Base-by-base conservation (phyloP, 257 asterid species). In the Penstemon barbatus region DNA sequence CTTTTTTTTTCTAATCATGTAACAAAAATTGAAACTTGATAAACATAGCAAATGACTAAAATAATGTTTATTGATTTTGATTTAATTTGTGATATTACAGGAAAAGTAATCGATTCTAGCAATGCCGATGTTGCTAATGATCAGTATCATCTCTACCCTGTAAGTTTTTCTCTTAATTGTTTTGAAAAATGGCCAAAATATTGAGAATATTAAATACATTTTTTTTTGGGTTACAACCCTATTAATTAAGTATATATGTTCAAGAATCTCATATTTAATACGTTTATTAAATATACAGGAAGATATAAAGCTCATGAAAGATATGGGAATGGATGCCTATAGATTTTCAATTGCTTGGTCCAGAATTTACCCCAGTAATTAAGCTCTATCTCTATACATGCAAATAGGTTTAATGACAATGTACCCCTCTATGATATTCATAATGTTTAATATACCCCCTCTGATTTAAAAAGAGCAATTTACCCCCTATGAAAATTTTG, bases 311-410 rank as follows among this genome's bases (percentile, higher is more conserved):
- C 81, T 84, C 37, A 87, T 93, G 92, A 93, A 90, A 79, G 85
- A 79, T 50, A 78, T 90, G 91, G 99, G 99, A 65, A 80, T 93
- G 92, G 97, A 93, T 90, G 97, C 96, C 60, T 93, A 84, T 66
- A 82, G 97, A 74, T 81, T 93, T 64, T 90, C 99, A 7, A 90
- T 93, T 69, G 89, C 99, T 40, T 90, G 99, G 99, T 69, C 97
- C 61, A 82, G 99, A 75, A 82, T 90, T 19, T 88, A 77, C 73
- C 99, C 99, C 7, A 84, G 98, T 93, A 0, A 15, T 15, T 15
- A 15, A 15, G 0, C 18, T 15, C 18, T 0, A 0, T 0, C 18
- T 15, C 18, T 15, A 15, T 15, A 15, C 18, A 15, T 15, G 18
- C 18, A 15, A 15, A 15, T 15, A 15, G 18, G 18, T 15, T 15